A percentile compares a stretch with the other conserved stretches of the same genome.
Evolutionary conservation across 1,284 basidiomycete genomes (phyloP).

Genomic region (Moniliophthora roreri): DNA sequence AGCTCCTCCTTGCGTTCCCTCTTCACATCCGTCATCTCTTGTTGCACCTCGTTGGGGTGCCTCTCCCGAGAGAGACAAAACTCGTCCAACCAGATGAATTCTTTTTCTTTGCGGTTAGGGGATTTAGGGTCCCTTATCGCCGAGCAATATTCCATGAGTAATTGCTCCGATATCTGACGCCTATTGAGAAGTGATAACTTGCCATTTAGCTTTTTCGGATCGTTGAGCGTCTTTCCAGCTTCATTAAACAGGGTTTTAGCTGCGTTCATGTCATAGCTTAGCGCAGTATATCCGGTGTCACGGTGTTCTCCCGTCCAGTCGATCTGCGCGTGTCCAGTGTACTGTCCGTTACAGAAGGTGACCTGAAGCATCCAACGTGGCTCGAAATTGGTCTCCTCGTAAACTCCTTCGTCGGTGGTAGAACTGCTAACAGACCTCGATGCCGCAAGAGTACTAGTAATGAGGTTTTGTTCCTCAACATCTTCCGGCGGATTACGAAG

Average conservation of each 20-base stretch:
- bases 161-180: not conserved
- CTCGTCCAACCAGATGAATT: slow-evolving; percentile 23
- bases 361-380: not conserved
- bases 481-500: not conserved
- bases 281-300: not conserved
- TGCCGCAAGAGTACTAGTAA: too few relatives aligned
- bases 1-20: slow-evolving; percentile 17
- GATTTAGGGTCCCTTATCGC: not conserved
- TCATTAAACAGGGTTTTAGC: not conserved
- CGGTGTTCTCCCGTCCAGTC: not conserved
- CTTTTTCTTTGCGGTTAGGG: slow-evolving; percentile 13
- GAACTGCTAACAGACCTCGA: too few relatives aligned
- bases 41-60: not conserved
- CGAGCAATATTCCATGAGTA: slow-evolving; percentile 1
- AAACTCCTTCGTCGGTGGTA: not conserved
- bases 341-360: not conserved
- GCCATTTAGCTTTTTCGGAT: too few relatives aligned
- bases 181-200: not conserved
- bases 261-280: not conserved
- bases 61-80: slow-evolving; percentile 21
- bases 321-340: not conserved
- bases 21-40: not conserved
- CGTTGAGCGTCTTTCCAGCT: too few relatives aligned
- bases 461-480: too few relatives aligned
- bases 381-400: not conserved